Evolutionary conservation across 2,329 filamentous ascomycete species (phyloP), one percentile per base, ranked within the genome.

Genomic region (Aspergillus sojae): DNA sequence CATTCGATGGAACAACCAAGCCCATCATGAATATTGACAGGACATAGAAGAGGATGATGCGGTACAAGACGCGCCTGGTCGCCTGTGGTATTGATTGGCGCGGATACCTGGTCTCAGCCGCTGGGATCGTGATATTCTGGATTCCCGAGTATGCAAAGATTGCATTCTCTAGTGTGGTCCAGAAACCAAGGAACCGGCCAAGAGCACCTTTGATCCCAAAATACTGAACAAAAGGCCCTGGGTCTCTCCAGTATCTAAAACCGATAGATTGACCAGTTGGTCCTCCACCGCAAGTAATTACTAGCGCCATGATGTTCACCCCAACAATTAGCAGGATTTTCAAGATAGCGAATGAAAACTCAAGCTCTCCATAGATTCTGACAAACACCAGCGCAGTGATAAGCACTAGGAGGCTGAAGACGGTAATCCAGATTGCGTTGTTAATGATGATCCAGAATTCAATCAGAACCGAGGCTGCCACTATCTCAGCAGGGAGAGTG

Each of bases 191-290:
- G 70, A 83, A 80, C 0, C 77, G 74, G 4, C 81, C 79, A 0
- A 75, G 67, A 28, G 67, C 68, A 3, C 85, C 86, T 0, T 78
- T 77, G n/a, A 30, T n/a, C 2, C 82, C 82, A 14, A 90, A 81
- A 70, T 89, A 86, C 66, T 87, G 84, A 39, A 87, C 84, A 67
- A 90, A 89, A 0, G 89, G 87, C 1, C 88, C 89, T 0, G 90
- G 89, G 26, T 69, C 57, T 14, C 78, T 64, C 79, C 79, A 82
- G 64, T 81, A 81, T 23, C 73, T 67, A 65, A 85, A 85, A 5
- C 81, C 82, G 2, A 84, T 70, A 2, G 76, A 74, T 21, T 81
- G 77, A 55, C 79, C 75, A 26, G 72, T 74, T 0, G 82, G 83
- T 0, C 78, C 81, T 55, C 84, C 83, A 57, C 82, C 78, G 58